Percentiles rank a stretch among this genome's conserved stretches.
Conservation (phyloP, 2,329 filamentous ascomycete species). For the Emergomyces orientalis region DNA sequence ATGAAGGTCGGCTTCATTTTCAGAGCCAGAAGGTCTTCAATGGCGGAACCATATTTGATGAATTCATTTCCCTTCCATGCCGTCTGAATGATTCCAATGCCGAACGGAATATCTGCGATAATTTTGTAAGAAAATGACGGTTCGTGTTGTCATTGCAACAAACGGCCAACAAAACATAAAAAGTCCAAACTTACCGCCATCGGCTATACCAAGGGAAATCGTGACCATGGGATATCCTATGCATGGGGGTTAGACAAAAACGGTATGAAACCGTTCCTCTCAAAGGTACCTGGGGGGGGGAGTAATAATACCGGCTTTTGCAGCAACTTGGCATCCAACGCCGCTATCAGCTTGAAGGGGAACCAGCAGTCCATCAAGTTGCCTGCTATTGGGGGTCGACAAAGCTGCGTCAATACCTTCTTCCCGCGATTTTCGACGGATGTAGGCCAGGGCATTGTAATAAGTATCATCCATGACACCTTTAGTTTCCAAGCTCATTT, state of each 20-base stretch:
- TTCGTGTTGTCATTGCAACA: neutral
- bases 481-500: slow-evolving; percentile 51
- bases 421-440: slow-evolving; percentile 48
- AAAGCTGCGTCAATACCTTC: slow-evolving; percentile 60
- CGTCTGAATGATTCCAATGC: slow-evolving; percentile 51
- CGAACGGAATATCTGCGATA: slow-evolving; percentile 49
- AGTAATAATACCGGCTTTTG: slow-evolving; percentile 8
- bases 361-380: slow-evolving; percentile 56
- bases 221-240: slow-evolving; percentile 64
- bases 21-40: slow-evolving; percentile 44
- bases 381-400: slow-evolving; percentile 22
- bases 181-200: slow-evolving; percentile 21
- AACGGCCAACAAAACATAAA: neutral
- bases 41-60: slow-evolving; percentile 53
- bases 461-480: slow-evolving; percentile 58
- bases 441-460: slow-evolving; percentile 55
- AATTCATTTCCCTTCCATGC: slow-evolving; percentile 52
- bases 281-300: neutral
- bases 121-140: no score
- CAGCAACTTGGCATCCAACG: slow-evolving; percentile 10
- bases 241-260: slow-evolving; percentile 31
- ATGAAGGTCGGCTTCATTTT: slow-evolving; percentile 5
- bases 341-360: slow-evolving; percentile 48
- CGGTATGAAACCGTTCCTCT: neutral
- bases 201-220: slow-evolving; percentile 51